phyloP scores from a whole-genome alignment of 1,284 basidiomycete genomes.

The Malassezia psittaci region DNA sequence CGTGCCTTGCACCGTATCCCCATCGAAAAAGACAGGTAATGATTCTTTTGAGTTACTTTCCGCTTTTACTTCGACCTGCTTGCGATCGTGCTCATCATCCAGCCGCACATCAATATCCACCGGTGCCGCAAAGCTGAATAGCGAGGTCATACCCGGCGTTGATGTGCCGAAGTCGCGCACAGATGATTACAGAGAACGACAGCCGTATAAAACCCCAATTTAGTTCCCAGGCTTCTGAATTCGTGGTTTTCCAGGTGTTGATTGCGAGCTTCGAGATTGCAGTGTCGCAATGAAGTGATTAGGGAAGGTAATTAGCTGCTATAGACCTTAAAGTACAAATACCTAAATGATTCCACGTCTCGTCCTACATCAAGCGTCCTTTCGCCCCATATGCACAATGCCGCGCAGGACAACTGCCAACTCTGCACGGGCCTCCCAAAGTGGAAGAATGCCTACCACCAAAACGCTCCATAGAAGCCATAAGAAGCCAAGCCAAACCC shows the following conservation, averaged over 20 bases:
- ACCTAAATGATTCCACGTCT: too few relatives aligned
- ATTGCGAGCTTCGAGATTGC: too few relatives aligned
- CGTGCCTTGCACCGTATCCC: slow-evolving; percentile 75
- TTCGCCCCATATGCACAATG: not conserved
- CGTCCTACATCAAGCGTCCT: not conserved
- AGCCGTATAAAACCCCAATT: not conserved
- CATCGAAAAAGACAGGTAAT: slow-evolving; percentile 90
- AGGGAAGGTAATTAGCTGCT: too few relatives aligned
- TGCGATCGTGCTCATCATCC: slow-evolving; percentile 67
- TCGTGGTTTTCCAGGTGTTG: not conserved
- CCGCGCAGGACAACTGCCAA: slow-evolving; percentile 39
- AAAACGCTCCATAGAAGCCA: slow-evolving; percentile 63
- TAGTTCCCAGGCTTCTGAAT: not conserved
- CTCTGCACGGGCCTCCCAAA: slow-evolving; percentile 62
- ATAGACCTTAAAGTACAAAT: too few relatives aligned
- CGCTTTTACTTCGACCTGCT: slow-evolving; percentile 56
- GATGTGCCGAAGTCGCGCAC: not conserved
- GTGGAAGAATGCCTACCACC: slow-evolving; percentile 68
- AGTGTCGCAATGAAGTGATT: too few relatives aligned
- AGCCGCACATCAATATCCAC: slow-evolving; percentile 85
- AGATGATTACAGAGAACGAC: not conserved
- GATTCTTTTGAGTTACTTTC: slow-evolving; percentile 71
- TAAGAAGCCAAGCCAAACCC: slow-evolving; percentile 55
- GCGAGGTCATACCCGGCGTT: slow-evolving; percentile 61
- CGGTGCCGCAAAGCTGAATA: slow-evolving; percentile 74